Percentiles rank a stretch among this genome's conserved stretches.
phyloP scores from a whole-genome alignment of 1,284 basidiomycete species.

The Cerioporus squamosus region DNA sequence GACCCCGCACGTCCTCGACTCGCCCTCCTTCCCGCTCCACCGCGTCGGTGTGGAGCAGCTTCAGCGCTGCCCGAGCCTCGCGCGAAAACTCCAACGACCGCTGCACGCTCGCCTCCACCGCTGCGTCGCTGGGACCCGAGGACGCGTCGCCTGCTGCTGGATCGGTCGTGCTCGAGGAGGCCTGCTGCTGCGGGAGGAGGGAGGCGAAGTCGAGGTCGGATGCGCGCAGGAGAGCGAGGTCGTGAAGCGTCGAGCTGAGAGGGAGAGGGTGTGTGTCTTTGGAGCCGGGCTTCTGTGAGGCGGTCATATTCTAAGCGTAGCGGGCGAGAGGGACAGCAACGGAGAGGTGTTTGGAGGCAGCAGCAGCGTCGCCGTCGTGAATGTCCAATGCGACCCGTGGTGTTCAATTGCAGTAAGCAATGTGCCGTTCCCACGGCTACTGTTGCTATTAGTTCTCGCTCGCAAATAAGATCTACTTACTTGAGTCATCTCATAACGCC shows the following conservation, averaged over 20 bases:
- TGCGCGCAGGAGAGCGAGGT: conserved; percentile 70
- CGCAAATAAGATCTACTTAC: no score
- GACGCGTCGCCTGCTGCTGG: background rate
- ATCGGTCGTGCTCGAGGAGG: background rate
- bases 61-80: conserved; percentile 58
- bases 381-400: no score
- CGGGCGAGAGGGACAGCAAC: no score
- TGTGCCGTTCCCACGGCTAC: no score
- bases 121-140: background rate
- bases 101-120: conserved; percentile 45
- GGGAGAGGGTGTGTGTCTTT: conserved; percentile 50
- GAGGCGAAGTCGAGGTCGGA: conserved; percentile 58
- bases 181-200: conserved; percentile 37
- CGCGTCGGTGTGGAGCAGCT: conserved; percentile 54
- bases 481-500: no score
- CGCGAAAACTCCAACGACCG: conserved; percentile 52
- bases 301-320: conserved; percentile 1
- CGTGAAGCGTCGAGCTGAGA: conserved; percentile 65
- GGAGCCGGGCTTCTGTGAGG: conserved; percentile 8
- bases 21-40: conserved; percentile 52
- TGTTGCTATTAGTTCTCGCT: no score
- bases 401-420: no score
- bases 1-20: conserved; percentile 54
- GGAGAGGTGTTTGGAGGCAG: no score
- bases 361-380: no score